phyloP scores from a whole-genome alignment of 371 early-diverging fungal species.

The Haplosporangium sp. region DNA sequence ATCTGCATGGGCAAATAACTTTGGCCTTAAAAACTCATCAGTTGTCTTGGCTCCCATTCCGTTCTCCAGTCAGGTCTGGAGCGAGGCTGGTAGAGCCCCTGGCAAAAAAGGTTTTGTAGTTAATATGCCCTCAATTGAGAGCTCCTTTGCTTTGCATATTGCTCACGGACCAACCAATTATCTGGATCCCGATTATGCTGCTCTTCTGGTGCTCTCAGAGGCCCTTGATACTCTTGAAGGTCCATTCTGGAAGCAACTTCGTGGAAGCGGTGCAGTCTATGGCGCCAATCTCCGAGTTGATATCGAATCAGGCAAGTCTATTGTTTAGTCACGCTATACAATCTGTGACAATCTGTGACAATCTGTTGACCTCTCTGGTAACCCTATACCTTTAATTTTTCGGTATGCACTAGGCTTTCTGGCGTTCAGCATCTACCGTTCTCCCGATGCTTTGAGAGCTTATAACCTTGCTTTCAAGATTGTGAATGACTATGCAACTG shows the following conservation, averaged over 20 bases:
- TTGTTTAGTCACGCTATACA: too few relatives aligned
- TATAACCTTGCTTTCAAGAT: constrained; percentile 69
- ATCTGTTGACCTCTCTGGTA: background rate
- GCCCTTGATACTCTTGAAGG: constrained; percentile 72
- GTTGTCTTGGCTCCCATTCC: constrained; percentile 58
- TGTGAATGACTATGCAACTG: constrained; percentile 64
- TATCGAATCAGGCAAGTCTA: constrained; percentile 57
- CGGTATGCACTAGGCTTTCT: constrained; percentile 54
- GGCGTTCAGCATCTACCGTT: constrained; percentile 67
- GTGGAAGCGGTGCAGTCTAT: constrained; percentile 77
- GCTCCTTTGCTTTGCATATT: constrained; percentile 66
- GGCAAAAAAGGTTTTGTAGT: constrained; percentile 67
- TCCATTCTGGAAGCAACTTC: constrained; percentile 76
- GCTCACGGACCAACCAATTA: constrained; percentile 64
- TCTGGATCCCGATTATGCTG: constrained; percentile 69
- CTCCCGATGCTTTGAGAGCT: constrained; percentile 71
- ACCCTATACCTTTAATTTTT: background rate
- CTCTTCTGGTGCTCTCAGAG: constrained; percentile 71
- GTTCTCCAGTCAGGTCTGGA: constrained; percentile 65
- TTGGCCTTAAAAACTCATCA: constrained; percentile 31
- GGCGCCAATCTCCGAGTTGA: constrained; percentile 64
- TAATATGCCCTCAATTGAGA: constrained; percentile 73
- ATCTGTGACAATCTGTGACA: background rate
- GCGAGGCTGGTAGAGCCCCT: constrained; percentile 63
- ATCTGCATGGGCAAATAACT: constrained; percentile 59